These are phyloP conservation scores for Planoprotostelium fungivorum DNA, from an alignment of 78 protist genomes.

Conservation along the genomic window DNA sequence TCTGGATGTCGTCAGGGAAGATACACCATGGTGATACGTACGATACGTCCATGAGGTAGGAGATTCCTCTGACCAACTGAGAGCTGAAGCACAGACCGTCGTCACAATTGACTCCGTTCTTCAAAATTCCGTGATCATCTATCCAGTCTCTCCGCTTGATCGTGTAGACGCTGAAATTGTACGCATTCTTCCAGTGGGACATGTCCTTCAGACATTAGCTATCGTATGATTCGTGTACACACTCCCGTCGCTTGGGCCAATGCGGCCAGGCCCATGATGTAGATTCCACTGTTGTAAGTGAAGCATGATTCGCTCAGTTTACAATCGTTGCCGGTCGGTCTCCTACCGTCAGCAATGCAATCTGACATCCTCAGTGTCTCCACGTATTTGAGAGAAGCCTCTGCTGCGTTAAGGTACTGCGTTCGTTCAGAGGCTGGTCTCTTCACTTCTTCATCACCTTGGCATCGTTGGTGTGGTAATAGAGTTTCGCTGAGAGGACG, in stretches of 20 bases:
- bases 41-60: neutral
- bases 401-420: neutral
- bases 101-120: neutral
- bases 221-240: neutral
- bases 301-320: neutral
- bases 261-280: neutral
- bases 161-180: neutral
- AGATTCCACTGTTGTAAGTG: neutral
- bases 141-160: neutral
- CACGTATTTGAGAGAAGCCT: neutral
- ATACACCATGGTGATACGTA: neutral
- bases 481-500: neutral
- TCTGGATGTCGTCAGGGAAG: neutral
- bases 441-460: neutral
- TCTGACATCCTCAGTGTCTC: neutral
- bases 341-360: neutral
- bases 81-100: neutral
- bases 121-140: neutral
- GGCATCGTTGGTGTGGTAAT: neutral
- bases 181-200: neutral
- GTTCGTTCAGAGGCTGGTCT: neutral
- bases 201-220: neutral
- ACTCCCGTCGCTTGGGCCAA: neutral
- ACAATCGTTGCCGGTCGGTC: neutral
- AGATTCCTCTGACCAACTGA: neutral